A percentile compares a stretch with the other conserved stretches of the same genome.
phyloP scores from a whole-genome alignment of 495 filamentous ascomycete genomes.

The Echria macrotheca region DNA sequence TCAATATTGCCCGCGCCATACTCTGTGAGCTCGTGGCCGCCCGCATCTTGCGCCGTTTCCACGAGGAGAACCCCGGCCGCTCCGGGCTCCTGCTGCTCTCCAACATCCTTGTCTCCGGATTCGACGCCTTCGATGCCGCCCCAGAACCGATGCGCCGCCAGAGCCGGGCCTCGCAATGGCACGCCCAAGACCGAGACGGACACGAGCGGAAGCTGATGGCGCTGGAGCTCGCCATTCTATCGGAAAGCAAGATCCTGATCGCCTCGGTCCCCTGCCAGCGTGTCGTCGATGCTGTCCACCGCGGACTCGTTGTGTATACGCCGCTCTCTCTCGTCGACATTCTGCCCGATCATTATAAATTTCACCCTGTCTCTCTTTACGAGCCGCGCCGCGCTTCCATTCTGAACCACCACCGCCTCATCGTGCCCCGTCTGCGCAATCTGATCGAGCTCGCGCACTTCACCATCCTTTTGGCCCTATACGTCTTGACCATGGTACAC shows the following conservation, averaged over 20 bases:
- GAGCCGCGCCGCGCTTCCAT: conserved; percentile 52
- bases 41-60: conserved; percentile 53
- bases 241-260: conserved; percentile 56
- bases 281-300: conserved; percentile 55
- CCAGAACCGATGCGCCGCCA: conserved; percentile 40
- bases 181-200: conserved; percentile 39
- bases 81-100: conserved; percentile 53
- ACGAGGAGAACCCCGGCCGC: conserved; percentile 53
- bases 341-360: conserved; percentile 60
- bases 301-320: conserved; percentile 55
- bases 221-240: conserved; percentile 58
- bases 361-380: conserved; percentile 57
- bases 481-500: conserved; percentile 50
- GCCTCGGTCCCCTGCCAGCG: conserved; percentile 53
- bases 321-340: conserved; percentile 59
- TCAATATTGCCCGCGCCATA: conserved; percentile 53
- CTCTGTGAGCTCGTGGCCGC: conserved; percentile 57
- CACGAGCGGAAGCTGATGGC: conserved; percentile 55
- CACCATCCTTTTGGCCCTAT: conserved; percentile 49
- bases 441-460: conserved; percentile 56
- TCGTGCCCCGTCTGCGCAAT: conserved; percentile 56
- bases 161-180: conserved; percentile 39
- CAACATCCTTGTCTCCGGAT: conserved; percentile 57
- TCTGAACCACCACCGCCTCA: conserved; percentile 61
- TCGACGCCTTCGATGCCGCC: conserved; percentile 57